These are phyloP conservation scores for Adansonia madagascariensis DNA, from an alignment of 441 rosid species.

Conservation along the genomic window DNA sequence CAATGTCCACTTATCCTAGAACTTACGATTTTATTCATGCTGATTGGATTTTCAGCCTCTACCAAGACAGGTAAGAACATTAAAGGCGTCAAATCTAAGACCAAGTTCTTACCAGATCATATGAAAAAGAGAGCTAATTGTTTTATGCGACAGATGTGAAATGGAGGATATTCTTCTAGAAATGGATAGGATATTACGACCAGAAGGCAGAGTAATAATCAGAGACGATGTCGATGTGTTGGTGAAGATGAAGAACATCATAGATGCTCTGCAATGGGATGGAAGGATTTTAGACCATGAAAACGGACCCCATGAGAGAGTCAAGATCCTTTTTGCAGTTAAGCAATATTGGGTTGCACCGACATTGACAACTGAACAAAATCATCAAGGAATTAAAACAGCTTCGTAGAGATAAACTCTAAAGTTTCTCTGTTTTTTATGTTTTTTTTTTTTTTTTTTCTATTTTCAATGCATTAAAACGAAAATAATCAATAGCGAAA, in stretches of 20 bases:
- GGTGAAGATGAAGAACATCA: constrained; percentile 48
- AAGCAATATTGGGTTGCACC: constrained; percentile 65
- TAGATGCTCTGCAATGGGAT: constrained; percentile 55
- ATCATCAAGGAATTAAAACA: constrained; percentile 16
- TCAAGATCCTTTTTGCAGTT: constrained; percentile 53
- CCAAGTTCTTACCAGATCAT: no score
- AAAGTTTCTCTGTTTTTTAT: not conserved
- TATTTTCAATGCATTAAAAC: not conserved
- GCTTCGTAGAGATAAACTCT: constrained; percentile 8
- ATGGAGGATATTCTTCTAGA: constrained; percentile 56
- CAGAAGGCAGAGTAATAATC: constrained; percentile 62
- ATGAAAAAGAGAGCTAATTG: no score
- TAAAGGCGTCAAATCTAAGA: not conserved
- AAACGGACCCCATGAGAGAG: constrained; percentile 56
- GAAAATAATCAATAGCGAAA: not conserved
- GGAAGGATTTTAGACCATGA: constrained; percentile 65
- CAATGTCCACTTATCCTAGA: constrained; percentile 76
- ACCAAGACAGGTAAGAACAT: constrained; percentile 39
- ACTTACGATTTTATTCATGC: constrained; percentile 68
- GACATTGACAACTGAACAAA: constrained; percentile 24
- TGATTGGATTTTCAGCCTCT: constrained; percentile 47
- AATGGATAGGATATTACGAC: constrained; percentile 71
- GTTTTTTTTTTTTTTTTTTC: not conserved
- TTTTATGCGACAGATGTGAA: constrained; percentile 40
- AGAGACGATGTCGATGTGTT: constrained; percentile 62